Base-by-base conservation (phyloP, 495 filamentous ascomycete species). In the Pyrenula aspistea region DNA sequence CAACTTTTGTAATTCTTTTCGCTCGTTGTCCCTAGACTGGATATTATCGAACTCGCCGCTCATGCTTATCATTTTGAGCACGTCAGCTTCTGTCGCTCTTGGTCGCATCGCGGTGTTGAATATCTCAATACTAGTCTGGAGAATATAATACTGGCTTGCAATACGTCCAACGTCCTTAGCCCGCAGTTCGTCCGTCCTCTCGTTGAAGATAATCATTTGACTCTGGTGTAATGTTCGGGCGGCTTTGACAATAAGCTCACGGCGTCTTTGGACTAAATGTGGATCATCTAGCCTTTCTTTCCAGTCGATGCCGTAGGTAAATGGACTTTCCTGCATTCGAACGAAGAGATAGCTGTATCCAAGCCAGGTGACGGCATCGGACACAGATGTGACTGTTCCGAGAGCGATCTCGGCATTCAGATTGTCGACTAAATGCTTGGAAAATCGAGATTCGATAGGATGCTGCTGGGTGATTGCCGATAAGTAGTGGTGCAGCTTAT, bases 161-260 rank as follows among this genome's bases (percentile, higher is more conserved):
- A 99, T 99, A 20, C 93, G 84, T 24, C 93, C 93, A 19, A 96
- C 83, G 65, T 97, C 90, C 66, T 97, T 99, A 53, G 89, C 85
- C 51, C 85, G 82, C 11, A 99, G 80, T 60, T 92, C 90, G 66
- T 95, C 89, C 0, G 93, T 97, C 12, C 71, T 76, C 58, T 96
- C 94, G 63, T 96, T 94, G 75, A 92, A 97, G 49, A 97, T 94
- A 61, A 99, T 91, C 93, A 99, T 99, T 66, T 97, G 94, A 61
- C 85, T 94, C 62, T 90, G 78, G 60, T 93, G 89, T 25, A 99
- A 74, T 1, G 86, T 84, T 21, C 82, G 76, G 1, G 93, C 94
- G 31, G 93, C 94, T 59, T 92, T 82, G 54, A 95, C 88, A 56
- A 94, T 83, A 55, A 97, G 72, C 49, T 93, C 81, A 19, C 89